Evolutionary conservation across 805 yeast species (phyloP).

Genomic region (Candida railenensis): DNA sequence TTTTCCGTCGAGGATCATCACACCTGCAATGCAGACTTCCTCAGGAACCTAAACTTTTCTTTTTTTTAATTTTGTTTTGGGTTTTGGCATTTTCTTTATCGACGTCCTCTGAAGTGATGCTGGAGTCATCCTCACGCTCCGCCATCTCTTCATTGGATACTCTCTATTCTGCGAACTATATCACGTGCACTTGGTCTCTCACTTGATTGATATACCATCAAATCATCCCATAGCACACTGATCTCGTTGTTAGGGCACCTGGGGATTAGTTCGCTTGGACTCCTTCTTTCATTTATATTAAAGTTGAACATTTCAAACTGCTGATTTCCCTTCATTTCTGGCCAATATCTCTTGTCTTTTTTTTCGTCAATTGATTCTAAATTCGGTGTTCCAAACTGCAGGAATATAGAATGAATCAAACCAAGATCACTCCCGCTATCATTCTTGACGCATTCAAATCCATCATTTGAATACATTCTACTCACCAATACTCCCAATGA

Average conservation of each 20-base stretch:
- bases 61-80: too few relatives aligned
- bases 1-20: too few relatives aligned
- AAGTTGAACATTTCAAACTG: conserved; percentile 3
- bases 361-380: conserved; percentile 12
- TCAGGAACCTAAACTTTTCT: too few relatives aligned
- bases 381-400: conserved; percentile 61
- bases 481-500: conserved; percentile 62
- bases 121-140: background rate
- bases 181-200: conserved; percentile 1
- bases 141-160: background rate
- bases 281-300: background rate
- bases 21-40: too few relatives aligned
- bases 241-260: conserved; percentile 15
- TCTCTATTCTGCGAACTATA: background rate
- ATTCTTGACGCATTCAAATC: conserved; percentile 30
- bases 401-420: conserved; percentile 53
- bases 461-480: conserved; percentile 40
- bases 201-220: conserved; percentile 40
- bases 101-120: too few relatives aligned
- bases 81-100: too few relatives aligned
- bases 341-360: conserved; percentile 24
- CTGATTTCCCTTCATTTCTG: conserved; percentile 23
- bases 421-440: conserved; percentile 52
- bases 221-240: conserved; percentile 30
- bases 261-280: conserved; percentile 12